Evolutionary conservation across 2,329 filamentous ascomycete species (phyloP).

Genomic region (Aspergillus hiratsukae): DNA sequence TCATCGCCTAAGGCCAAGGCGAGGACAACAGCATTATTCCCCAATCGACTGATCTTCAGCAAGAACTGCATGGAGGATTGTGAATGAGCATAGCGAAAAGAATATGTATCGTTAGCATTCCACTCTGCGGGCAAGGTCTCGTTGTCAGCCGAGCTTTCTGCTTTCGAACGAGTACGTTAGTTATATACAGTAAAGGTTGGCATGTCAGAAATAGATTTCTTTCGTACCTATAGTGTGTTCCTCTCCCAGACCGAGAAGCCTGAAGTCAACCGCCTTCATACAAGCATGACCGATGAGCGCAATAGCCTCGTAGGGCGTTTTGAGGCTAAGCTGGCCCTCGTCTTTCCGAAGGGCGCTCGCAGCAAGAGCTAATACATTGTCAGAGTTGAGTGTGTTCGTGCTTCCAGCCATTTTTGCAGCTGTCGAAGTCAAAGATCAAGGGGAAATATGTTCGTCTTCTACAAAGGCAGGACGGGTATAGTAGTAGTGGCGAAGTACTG

Average conservation of each 20-base stretch:
- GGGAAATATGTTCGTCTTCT: background rate
- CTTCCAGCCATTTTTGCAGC: slow-evolving; percentile 10
- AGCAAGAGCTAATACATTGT: slow-evolving; percentile 30
- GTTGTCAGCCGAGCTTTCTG: slow-evolving; percentile 26
- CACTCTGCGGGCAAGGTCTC: slow-evolving; percentile 65
- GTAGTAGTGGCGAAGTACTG: background rate
- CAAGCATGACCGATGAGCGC: slow-evolving; percentile 80
- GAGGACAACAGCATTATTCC: slow-evolving; percentile 76
- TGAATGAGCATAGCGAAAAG: slow-evolving; percentile 80
- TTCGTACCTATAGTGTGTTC: slow-evolving; percentile 64
- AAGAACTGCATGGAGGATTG: slow-evolving; percentile 83
- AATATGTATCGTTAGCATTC: slow-evolving; percentile 69
- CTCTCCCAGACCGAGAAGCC: slow-evolving; percentile 77
- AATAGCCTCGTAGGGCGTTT: slow-evolving; percentile 67
- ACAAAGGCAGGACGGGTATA: background rate
- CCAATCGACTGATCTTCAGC: slow-evolving; percentile 75
- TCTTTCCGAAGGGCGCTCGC: slow-evolving; percentile 27
- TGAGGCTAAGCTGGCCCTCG: slow-evolving; percentile 28
- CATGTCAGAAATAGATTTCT: background rate
- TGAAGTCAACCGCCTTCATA: slow-evolving; percentile 75
- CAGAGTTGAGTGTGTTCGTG: slow-evolving; percentile 23
- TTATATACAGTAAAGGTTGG: background rate
- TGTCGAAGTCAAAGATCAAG: background rate
- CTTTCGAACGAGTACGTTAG: background rate
- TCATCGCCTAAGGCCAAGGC: slow-evolving; percentile 77